These are phyloP conservation scores for Exidia glandulosa DNA, from an alignment of 768 basidiomycete species.

Conservation along the genomic window DNA sequence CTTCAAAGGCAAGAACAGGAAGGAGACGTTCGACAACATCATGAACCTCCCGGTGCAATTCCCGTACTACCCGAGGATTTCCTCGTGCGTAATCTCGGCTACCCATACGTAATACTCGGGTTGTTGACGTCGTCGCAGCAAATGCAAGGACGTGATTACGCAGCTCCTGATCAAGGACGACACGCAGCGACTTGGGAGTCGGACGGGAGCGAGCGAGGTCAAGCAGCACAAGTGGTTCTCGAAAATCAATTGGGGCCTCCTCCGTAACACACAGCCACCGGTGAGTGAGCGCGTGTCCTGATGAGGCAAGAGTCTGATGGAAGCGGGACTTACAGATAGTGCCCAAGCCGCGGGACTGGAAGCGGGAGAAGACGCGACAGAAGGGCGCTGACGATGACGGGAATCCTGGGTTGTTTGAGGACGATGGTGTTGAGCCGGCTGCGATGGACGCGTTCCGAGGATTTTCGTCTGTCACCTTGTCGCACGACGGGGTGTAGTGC, in stretches of 20 bases:
- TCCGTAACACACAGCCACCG: constrained; percentile 88
- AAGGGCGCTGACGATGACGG: constrained; percentile 10
- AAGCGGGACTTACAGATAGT: not conserved
- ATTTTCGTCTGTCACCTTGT: constrained; percentile 75
- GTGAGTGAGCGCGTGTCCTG: constrained; percentile 33
- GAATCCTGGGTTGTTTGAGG: constrained; percentile 28
- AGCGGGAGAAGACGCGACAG: not conserved
- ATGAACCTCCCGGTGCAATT: constrained; percentile 77
- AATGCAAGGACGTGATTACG: constrained; percentile 77
- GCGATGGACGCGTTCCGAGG: constrained; percentile 70
- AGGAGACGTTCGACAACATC: constrained; percentile 95
- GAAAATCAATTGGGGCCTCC: constrained; percentile 91
- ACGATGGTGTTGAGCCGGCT: constrained; percentile 34
- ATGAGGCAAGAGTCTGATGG: not conserved
- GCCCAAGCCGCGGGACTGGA: not conserved
- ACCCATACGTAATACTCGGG: constrained; percentile 10
- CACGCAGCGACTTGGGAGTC: constrained; percentile 75
- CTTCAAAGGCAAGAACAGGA: constrained; percentile 92
- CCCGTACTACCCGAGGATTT: constrained; percentile 72
- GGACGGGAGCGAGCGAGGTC: constrained; percentile 93
- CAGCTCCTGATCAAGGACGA: constrained; percentile 92
- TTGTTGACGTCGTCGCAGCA: constrained; percentile 32
- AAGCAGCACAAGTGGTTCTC: constrained; percentile 98
- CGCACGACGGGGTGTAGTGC: constrained; percentile 61
- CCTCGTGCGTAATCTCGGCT: constrained; percentile 38